These are phyloP conservation scores for Triangularia setosa DNA, from an alignment of 2,329 filamentous ascomycete species.

Conservation along the genomic window DNA sequence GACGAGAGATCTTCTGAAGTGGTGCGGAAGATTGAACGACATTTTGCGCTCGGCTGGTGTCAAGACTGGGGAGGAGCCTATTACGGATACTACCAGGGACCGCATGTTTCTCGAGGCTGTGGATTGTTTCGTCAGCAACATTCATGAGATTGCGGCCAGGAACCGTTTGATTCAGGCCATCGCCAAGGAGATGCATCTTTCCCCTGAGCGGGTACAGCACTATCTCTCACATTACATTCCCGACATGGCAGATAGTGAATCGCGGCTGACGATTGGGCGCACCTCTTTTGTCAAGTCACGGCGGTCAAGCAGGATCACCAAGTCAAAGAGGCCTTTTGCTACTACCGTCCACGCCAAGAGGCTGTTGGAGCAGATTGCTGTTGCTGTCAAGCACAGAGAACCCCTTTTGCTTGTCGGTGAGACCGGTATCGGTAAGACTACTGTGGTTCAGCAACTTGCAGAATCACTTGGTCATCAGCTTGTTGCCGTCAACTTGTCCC, in stretches of 20 bases:
- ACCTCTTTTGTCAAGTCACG: conserved; percentile 58
- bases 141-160: conserved; percentile 62
- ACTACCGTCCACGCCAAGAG: conserved; percentile 81
- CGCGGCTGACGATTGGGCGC: conserved; percentile 61
- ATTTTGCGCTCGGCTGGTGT: conserved; percentile 60
- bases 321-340: conserved; percentile 70
- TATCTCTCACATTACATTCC: conserved; percentile 72
- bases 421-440: conserved; percentile 97
- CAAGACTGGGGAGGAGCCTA: conserved; percentile 63
- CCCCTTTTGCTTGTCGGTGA: conserved; percentile 94
- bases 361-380: conserved; percentile 82
- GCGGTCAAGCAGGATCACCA: conserved; percentile 44
- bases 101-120: conserved; percentile 90
- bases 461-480: conserved; percentile 80
- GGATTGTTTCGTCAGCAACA: conserved; percentile 84
- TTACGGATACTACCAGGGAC: conserved; percentile 68
- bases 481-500: conserved; percentile 90
- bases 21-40: conserved; percentile 72
- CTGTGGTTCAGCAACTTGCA: conserved; percentile 88
- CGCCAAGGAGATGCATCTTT: conserved; percentile 82
- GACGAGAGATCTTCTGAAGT: conserved; percentile 77
- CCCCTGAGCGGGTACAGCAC: conserved; percentile 75
- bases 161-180: conserved; percentile 63
- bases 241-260: conserved; percentile 58
- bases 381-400: conserved; percentile 78